A percentile compares a stretch with the other conserved stretches of the same genome.
phyloP scores from a whole-genome alignment of 768 basidiomycete species.

The Suillus clintonianus region DNA sequence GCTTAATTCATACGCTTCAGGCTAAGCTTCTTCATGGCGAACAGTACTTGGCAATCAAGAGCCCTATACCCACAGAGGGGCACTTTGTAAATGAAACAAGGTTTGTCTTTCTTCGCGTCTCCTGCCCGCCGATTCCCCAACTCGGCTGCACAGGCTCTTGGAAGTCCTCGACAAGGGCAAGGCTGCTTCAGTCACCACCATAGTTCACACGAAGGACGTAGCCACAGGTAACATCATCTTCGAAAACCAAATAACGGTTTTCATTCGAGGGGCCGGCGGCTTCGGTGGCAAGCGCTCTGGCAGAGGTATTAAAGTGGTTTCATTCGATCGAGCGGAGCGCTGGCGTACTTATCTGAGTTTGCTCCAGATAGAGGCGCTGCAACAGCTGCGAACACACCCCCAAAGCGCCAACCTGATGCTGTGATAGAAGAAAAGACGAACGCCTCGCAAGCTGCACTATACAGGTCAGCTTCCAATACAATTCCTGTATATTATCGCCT shows the following conservation, averaged over 20 bases:
- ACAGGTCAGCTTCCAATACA: slow-evolving; percentile 57
- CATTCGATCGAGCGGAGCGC: slow-evolving; percentile 6
- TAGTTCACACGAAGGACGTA: slow-evolving; percentile 82
- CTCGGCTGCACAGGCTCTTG: slow-evolving; percentile 48
- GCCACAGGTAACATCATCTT: slow-evolving; percentile 77
- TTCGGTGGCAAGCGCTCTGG: slow-evolving; percentile 91
- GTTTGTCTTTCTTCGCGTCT: slow-evolving; percentile 35
- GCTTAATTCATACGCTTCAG: slow-evolving; percentile 36
- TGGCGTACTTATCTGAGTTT: background rate
- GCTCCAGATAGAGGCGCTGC: slow-evolving; percentile 84
- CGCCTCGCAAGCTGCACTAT: slow-evolving; percentile 83
- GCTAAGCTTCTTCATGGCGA: slow-evolving; percentile 98
- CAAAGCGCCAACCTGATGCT: slow-evolving; percentile 82
- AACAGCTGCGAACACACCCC: slow-evolving; percentile 76
- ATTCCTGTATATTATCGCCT: slow-evolving; percentile 1
- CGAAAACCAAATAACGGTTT: slow-evolving; percentile 90
- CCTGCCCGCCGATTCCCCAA: background rate
- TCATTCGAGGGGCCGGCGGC: slow-evolving; percentile 93
- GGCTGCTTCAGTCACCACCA: slow-evolving; percentile 82
- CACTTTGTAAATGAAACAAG: slow-evolving; percentile 75
- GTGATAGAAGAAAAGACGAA: slow-evolving; percentile 88
- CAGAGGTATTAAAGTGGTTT: slow-evolving; percentile 50
- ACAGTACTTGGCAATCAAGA: slow-evolving; percentile 88
- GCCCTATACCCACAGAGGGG: slow-evolving; percentile 82
- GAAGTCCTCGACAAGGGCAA: slow-evolving; percentile 92